phyloP scores from a whole-genome alignment of 306 rosid genomes.

The Fagus sylvatica region DNA sequence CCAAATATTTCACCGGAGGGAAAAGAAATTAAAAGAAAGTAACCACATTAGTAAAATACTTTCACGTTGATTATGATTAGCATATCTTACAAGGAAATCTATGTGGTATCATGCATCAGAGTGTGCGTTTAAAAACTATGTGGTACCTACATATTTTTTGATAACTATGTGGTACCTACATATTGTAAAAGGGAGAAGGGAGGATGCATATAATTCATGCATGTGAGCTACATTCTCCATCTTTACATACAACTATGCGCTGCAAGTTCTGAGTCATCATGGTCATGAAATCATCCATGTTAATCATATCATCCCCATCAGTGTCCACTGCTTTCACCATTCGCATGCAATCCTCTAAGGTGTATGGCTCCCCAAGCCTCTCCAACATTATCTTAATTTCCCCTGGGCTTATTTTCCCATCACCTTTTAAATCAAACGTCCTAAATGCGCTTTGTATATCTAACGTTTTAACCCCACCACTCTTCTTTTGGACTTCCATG shows the following conservation, averaged over 20 bases:
- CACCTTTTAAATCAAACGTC: slow-evolving; percentile 66
- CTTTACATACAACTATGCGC: neutral
- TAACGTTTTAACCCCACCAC: slow-evolving; percentile 55
- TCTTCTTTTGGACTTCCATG: slow-evolving; percentile 67
- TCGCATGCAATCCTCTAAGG: slow-evolving; percentile 60
- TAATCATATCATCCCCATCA: slow-evolving; percentile 82
- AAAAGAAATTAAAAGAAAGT: neutral
- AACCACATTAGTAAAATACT: neutral
- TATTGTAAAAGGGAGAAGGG: too few relatives aligned
- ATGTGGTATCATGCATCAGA: too few relatives aligned
- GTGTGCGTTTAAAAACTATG: too few relatives aligned
- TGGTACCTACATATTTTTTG: too few relatives aligned
- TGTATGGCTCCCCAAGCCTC: slow-evolving; percentile 73
- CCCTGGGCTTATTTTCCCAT: slow-evolving; percentile 83
- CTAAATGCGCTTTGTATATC: slow-evolving; percentile 67
- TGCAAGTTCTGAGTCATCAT: slow-evolving; percentile 71
- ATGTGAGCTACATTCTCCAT: too few relatives aligned
- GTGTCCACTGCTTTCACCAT: slow-evolving; percentile 82
- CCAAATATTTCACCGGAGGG: too few relatives aligned
- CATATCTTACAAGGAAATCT: neutral
- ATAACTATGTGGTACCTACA: too few relatives aligned
- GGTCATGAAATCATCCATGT: slow-evolving; percentile 71
- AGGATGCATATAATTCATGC: too few relatives aligned
- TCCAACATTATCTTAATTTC: slow-evolving; percentile 60
- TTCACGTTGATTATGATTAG: neutral